Evolutionary conservation across 78 protist genomes (phyloP), one percentile per base, ranked within the genome.

Genomic region (Dictyostelium brefeldianum): DNA sequence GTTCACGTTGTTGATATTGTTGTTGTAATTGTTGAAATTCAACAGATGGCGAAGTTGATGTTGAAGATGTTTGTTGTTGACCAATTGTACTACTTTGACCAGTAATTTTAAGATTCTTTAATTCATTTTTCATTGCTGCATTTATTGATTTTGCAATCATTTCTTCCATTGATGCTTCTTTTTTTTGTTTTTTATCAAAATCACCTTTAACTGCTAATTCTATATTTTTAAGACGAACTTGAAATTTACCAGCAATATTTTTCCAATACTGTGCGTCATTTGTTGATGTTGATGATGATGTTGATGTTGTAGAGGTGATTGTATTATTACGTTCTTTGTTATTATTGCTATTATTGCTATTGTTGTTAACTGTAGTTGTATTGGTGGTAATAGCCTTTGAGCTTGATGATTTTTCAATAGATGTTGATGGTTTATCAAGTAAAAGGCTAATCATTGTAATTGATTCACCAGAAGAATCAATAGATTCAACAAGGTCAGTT

Each of bases 401-500:
- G 2, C 2, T 36, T 36, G 43, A 36, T 36, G 43, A 36, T 2
- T 36, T 36, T 36, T 36, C 43, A 2, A 36, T 36, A 36, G 43
- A 36, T 36, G 43, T 36, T 36, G 43, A 36, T 36, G 43, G 43
- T 70, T 41, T 70, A 31, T 70, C 78, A 18, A 70, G 50, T 36
- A 18, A 8, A 36, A 36, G 43, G 2, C 43, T 2, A 36, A 36
- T 2, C 43, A 59, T 9, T 59, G 79, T 17, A 20, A 73, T n/a
- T 4, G 79, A 73, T 46, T 73, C 79, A 73, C 79, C 56, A 18
- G 79, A 51, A 18, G 82, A 77, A 5, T 77, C 82, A 27, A 77
- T 77, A 2, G 82, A 20, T 17, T 77, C 82, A 77, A 77, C 51
- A 20, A 7, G 18, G 25, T 77, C 82, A 36, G 27, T n/a, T 77